Evolutionary conservation across 169 alveolate species (phyloP).

Genomic region (Eimeria mitis): DNA sequence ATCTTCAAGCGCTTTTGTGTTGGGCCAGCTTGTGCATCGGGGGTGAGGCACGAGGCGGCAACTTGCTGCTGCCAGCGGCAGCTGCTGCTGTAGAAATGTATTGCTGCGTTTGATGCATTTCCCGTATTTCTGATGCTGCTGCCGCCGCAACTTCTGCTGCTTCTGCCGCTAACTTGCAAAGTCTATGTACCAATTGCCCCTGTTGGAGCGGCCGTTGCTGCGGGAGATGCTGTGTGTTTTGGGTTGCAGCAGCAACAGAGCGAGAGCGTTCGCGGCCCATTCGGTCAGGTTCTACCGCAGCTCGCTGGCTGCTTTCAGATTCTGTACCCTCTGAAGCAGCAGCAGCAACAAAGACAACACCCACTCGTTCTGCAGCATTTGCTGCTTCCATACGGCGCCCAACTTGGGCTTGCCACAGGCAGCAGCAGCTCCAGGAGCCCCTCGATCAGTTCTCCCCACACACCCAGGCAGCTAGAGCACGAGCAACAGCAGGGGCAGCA

Average conservation of each 20-base stretch:
- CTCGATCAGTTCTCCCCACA: neutral
- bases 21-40: constrained; percentile 48
- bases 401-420: neutral
- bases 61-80: neutral
- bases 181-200: neutral
- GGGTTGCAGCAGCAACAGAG: constrained; percentile 52
- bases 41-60: neutral
- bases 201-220: neutral
- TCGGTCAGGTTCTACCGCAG: constrained; percentile 70
- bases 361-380: constrained; percentile 41
- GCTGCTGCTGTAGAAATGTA: neutral
- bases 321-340: constrained; percentile 56
- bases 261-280: constrained; percentile 26
- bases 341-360: constrained; percentile 38
- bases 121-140: neutral
- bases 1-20: constrained; percentile 14
- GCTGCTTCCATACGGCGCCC: neutral
- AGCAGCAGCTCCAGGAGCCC: constrained; percentile 35
- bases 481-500: constrained; percentile 3
- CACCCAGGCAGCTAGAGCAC: neutral
- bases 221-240: neutral
- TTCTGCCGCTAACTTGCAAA: neutral
- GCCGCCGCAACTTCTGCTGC: neutral
- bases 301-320: constrained; percentile 44
- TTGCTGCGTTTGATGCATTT: neutral